These are phyloP conservation scores for Annulohypoxylon nitens DNA, from an alignment of 495 filamentous ascomycete species.

Conservation along the genomic window DNA sequence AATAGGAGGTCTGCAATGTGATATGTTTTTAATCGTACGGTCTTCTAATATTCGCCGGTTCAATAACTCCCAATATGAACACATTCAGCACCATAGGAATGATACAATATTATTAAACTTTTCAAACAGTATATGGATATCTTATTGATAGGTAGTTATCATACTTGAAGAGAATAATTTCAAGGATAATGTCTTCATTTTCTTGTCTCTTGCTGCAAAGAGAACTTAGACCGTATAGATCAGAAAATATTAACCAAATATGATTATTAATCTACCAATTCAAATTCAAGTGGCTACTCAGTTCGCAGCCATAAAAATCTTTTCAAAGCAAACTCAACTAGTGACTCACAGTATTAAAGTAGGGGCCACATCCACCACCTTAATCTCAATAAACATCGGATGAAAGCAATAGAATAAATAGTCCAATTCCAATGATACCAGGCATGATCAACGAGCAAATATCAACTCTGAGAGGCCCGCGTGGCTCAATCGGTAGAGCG, in stretches of 20 bases:
- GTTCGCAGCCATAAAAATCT: not conserved
- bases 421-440: not conserved
- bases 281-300: not conserved
- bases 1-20: no score
- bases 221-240: not conserved
- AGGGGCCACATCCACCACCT: not conserved
- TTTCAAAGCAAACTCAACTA: conserved; percentile 14
- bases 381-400: not conserved
- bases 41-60: no score
- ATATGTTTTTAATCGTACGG: no score
- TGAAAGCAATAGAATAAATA: not conserved
- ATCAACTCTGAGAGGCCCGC: conserved; percentile 13
- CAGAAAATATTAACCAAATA: not conserved
- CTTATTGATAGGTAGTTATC: no score
- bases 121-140: no score
- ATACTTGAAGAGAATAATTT: not conserved
- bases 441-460: not conserved
- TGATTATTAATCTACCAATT: not conserved
- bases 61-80: no score
- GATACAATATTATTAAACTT: no score
- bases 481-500: conserved; percentile 41
- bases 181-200: no score
- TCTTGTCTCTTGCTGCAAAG: not conserved
- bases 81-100: no score
- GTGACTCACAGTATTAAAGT: conserved; percentile 1